phyloP scores from a whole-genome alignment of 2,329 filamentous ascomycete genomes.

The Aspergillus sp. region DNA sequence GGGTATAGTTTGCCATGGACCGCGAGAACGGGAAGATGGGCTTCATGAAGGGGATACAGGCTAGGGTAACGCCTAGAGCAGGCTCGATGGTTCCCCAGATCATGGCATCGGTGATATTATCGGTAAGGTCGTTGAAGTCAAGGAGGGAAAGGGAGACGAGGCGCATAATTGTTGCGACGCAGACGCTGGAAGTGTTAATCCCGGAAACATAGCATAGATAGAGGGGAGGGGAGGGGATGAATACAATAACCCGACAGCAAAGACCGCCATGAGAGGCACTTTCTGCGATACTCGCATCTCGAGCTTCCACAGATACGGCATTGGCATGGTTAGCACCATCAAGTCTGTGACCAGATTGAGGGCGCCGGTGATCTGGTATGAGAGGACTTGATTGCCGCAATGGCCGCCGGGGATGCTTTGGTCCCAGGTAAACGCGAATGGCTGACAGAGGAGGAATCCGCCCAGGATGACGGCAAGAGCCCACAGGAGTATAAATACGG shows the following conservation, averaged over 20 bases:
- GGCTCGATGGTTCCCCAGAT: constrained; percentile 1
- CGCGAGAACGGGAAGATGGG: neutral
- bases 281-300: neutral
- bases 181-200: neutral
- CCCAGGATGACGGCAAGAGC: neutral
- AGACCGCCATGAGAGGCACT: neutral
- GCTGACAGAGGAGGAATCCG: neutral
- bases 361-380: neutral
- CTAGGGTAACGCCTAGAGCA: neutral
- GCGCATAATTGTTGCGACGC: neutral
- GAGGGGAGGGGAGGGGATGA: neutral
- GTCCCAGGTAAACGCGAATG: neutral
- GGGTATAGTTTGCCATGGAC: neutral
- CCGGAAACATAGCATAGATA: neutral
- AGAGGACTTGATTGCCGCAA: neutral
- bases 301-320: neutral
- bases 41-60: neutral
- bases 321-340: neutral
- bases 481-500: neutral
- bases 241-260: neutral
- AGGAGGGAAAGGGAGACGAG: neutral
- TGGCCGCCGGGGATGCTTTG: neutral
- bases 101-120: neutral
- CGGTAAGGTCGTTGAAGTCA: neutral
- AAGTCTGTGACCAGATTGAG: neutral